A percentile compares a stretch with the other conserved stretches of the same genome.
Conservation (phyloP, 2,329 filamentous ascomycete species). For the Sporothrix dimorphospora region DNA sequence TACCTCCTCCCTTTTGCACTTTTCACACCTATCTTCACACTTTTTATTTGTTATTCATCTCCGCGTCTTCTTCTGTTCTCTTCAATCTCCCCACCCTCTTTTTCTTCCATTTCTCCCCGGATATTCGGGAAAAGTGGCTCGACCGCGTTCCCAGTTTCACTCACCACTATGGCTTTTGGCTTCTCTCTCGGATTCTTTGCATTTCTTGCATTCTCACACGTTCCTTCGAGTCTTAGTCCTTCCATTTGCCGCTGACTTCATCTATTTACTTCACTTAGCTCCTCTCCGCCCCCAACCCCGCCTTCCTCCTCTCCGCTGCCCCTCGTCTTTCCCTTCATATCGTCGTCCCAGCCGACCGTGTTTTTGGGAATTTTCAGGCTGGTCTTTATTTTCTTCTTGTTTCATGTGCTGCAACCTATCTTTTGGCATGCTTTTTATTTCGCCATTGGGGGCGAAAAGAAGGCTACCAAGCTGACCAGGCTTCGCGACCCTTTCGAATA, state of each 20-base stretch:
- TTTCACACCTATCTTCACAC: not conserved
- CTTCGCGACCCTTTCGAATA: not conserved
- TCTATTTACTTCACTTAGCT: not conserved
- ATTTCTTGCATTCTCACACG: not conserved
- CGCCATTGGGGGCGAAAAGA: not conserved
- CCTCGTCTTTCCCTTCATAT: not conserved
- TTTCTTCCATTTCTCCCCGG: not conserved
- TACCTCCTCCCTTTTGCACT: not conserved
- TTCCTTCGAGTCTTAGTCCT: not conserved
- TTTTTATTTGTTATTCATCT: not conserved
- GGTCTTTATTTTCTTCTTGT: not conserved
- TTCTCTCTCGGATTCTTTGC: not conserved
- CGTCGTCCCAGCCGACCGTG: not conserved
- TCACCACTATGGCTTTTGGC: conserved; percentile 3
- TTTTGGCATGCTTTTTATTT: not conserved
- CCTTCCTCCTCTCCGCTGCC: not conserved
- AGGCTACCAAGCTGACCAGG: not conserved
- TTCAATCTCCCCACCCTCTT: not conserved
- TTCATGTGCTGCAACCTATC: not conserved
- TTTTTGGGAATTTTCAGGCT: not conserved
- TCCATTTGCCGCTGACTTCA: not conserved
- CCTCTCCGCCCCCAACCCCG: not conserved
- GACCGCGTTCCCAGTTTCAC: not conserved
- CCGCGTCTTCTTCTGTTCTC: not conserved
- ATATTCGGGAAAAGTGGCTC: conserved; percentile 4